Percentiles rank a stretch among this genome's conserved stretches.
phyloP scores from a whole-genome alignment of 2,329 filamentous ascomycete species.

The Emmonsiellopsis sp. region DNA sequence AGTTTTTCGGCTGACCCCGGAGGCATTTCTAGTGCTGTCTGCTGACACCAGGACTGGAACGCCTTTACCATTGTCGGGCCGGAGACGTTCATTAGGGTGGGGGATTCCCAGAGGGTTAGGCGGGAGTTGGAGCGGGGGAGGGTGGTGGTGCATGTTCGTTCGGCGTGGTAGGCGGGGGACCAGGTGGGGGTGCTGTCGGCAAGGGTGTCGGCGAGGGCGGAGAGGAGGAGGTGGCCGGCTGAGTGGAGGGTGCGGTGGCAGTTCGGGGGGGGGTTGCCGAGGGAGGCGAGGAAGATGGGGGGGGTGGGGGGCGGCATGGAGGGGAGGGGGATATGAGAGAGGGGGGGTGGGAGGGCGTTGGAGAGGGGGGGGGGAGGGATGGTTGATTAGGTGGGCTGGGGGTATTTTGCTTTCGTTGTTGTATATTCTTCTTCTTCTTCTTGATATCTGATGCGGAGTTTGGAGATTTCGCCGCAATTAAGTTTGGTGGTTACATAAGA shows the following conservation, averaged over 20 bases:
- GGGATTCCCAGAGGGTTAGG: constrained; percentile 64
- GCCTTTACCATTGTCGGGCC: constrained; percentile 60
- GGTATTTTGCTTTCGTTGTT: too few species aligned
- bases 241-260: constrained; percentile 76
- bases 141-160: constrained; percentile 34
- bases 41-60: constrained; percentile 42
- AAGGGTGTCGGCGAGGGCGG: constrained; percentile 46
- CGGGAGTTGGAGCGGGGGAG: constrained; percentile 36
- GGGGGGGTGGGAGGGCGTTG: too few species aligned
- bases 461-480: too few species aligned
- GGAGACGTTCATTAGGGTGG: constrained; percentile 73
- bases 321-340: not conserved
- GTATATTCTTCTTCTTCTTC: too few species aligned
- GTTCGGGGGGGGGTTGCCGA: constrained; percentile 67
- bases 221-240: constrained; percentile 71
- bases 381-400: too few species aligned
- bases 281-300: constrained; percentile 66
- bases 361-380: too few species aligned
- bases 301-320: constrained; percentile 19
- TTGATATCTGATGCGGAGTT: too few species aligned
- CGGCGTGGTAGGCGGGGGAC: constrained; percentile 24
- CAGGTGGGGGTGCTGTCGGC: constrained; percentile 34
- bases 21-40: not conserved
- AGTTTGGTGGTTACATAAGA: too few species aligned
- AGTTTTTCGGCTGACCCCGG: constrained; percentile 2